These are phyloP conservation scores for Teunomyces atbi DNA, from an alignment of 805 yeast species.

Conservation along the genomic window DNA sequence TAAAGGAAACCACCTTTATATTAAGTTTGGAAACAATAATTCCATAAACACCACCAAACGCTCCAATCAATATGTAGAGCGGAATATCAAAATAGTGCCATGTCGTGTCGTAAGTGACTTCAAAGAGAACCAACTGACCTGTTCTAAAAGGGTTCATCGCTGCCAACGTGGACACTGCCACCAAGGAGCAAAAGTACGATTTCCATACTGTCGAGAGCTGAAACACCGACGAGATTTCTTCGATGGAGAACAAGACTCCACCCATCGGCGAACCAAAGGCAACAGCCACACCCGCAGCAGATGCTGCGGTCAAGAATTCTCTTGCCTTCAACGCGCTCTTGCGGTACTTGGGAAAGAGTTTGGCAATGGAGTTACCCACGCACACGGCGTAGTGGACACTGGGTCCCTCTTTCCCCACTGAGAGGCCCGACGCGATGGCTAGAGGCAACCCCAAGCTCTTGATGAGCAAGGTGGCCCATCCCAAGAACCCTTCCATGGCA, in stretches of 20 bases:
- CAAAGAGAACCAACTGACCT: constrained; percentile 90
- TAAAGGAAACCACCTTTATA: constrained; percentile 69
- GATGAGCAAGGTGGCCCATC: constrained; percentile 65
- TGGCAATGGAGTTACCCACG: constrained; percentile 80
- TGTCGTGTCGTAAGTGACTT: constrained; percentile 79
- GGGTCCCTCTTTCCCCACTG: constrained; percentile 98
- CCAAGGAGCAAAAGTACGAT: constrained; percentile 84
- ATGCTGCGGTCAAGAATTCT: constrained; percentile 79
- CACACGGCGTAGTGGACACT: constrained; percentile 97
- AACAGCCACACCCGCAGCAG: constrained; percentile 98
- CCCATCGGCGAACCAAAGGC: constrained; percentile 98
- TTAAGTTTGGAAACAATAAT: constrained; percentile 72
- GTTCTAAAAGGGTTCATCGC: constrained; percentile 88
- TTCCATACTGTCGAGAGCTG: constrained; percentile 84
- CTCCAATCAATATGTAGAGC: constrained; percentile 71
- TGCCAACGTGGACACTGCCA: constrained; percentile 80
- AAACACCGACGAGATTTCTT: constrained; percentile 78
- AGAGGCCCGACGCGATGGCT: constrained; percentile 88
- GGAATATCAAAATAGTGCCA: constrained; percentile 91
- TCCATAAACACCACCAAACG: constrained; percentile 92
- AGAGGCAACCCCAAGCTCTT: constrained; percentile 83
- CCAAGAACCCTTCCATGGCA: constrained; percentile 71
- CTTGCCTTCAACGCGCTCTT: constrained; percentile 45
- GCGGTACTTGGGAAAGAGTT: constrained; percentile 45
- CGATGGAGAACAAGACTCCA: constrained; percentile 90